Evolutionary conservation across 495 filamentous ascomycete genomes (phyloP).

Genomic region (Recurvomyces mirabilis): DNA sequence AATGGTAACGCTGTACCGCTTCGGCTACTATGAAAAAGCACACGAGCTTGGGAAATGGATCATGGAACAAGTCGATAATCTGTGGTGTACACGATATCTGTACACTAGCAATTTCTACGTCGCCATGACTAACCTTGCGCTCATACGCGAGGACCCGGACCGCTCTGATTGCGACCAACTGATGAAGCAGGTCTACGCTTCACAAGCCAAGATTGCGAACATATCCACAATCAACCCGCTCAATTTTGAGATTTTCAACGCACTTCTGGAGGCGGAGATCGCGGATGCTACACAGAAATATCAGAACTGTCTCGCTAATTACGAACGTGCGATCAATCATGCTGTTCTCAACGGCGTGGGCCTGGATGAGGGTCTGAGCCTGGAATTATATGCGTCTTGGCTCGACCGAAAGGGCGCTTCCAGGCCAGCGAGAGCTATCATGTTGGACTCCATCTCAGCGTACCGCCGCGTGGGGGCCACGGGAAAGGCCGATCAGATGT

Average conservation of each 20-base stretch:
- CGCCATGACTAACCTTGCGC: conserved; percentile 52
- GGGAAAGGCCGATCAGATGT: conserved; percentile 61
- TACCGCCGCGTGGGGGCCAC: conserved; percentile 64
- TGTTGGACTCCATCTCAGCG: conserved; percentile 61
- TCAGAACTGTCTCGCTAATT: conserved; percentile 48
- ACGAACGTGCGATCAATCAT: conserved; percentile 72
- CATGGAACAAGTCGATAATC: conserved; percentile 42
- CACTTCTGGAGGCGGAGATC: conserved; percentile 61
- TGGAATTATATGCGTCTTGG: conserved; percentile 67
- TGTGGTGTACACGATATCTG: conserved; percentile 61
- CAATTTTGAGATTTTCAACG: conserved; percentile 71
- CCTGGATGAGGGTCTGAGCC: conserved; percentile 69
- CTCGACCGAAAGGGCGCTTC: conserved; percentile 59
- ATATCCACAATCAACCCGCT: conserved; percentile 58
- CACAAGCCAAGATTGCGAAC: conserved; percentile 55
- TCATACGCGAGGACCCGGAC: conserved; percentile 45
- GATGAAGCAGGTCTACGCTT: conserved; percentile 43
- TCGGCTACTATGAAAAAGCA: conserved; percentile 60
- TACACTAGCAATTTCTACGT: conserved; percentile 59
- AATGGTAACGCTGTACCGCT: conserved; percentile 63
- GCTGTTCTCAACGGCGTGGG: conserved; percentile 63
- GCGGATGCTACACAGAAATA: conserved; percentile 54
- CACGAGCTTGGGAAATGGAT: conserved; percentile 55
- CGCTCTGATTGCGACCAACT: conserved; percentile 42
- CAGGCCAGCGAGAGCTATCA: conserved; percentile 57